Conservation (phyloP, 2,329 filamentous ascomycete genomes). For the Microcyclospora pomicola region DNA sequence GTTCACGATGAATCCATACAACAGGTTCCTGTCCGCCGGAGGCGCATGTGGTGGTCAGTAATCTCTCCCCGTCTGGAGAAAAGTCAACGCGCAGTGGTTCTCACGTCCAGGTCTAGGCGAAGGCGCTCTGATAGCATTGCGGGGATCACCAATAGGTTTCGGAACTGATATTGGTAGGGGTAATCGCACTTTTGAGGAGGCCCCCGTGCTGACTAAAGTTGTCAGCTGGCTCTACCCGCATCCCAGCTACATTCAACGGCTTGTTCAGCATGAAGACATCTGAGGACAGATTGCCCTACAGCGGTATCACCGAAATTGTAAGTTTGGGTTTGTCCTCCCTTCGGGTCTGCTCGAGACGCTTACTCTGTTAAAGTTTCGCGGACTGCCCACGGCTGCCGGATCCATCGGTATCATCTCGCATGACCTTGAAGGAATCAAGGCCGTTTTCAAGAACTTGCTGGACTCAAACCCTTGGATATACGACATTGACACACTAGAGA, state of each 20-base stretch:
- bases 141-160: conserved; percentile 9
- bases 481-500: conserved; percentile 5
- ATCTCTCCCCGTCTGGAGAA: too few relatives aligned
- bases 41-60: conserved; percentile 9
- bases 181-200: not conserved
- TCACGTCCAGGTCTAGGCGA: conserved; percentile 5
- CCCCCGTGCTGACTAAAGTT: conserved; percentile 1
- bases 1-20: conserved; percentile 9
- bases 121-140: conserved; percentile 10
- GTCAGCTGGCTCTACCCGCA: conserved; percentile 9
- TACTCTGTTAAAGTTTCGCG: conserved; percentile 3
- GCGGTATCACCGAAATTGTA: conserved; percentile 8
- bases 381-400: conserved; percentile 8
- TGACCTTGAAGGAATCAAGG: conserved; percentile 1
- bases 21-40: conserved; percentile 7
- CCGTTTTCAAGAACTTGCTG: conserved; percentile 5
- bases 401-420: conserved; percentile 8
- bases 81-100: too few relatives aligned
- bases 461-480: conserved; percentile 5
- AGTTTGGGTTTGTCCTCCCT: conserved; percentile 1
- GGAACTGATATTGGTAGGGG: conserved; percentile 7
- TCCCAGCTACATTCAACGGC: conserved; percentile 9
- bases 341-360: not conserved
- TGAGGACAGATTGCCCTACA: conserved; percentile 4
- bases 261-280: conserved; percentile 8